phyloP scores from a whole-genome alignment of 306 rosid species.

The Pyrus betulifolia region DNA sequence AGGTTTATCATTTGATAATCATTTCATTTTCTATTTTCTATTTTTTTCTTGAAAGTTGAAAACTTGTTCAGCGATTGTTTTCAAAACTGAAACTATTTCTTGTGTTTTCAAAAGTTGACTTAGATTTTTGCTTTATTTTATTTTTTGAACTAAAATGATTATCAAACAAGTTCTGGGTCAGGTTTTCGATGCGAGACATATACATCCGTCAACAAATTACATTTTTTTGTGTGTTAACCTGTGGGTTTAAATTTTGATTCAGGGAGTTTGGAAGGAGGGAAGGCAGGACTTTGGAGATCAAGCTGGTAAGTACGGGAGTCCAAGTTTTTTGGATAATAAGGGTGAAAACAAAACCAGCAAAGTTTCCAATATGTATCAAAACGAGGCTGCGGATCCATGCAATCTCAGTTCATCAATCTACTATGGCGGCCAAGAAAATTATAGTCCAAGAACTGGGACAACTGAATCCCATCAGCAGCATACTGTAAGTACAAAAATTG shows the following conservation, averaged over 20 bases:
- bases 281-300: slow-evolving; percentile 8
- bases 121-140: neutral
- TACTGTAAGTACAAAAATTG: slow-evolving; percentile 27
- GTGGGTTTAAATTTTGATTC: neutral
- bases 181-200: neutral
- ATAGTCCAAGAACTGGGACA: slow-evolving; percentile 53
- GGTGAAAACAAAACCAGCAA: slow-evolving; percentile 31
- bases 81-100: too few relatives aligned
- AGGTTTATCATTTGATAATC: neutral
- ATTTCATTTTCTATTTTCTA: too few relatives aligned
- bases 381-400: slow-evolving; percentile 47
- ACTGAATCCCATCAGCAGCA: slow-evolving; percentile 34
- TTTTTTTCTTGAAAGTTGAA: neutral
- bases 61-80: too few relatives aligned
- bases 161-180: neutral
- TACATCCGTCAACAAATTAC: neutral
- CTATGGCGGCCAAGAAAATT: slow-evolving; percentile 88
- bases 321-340: slow-evolving; percentile 16
- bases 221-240: neutral
- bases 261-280: slow-evolving; percentile 30
- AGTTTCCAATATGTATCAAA: slow-evolving; percentile 35
- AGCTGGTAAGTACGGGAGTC: neutral
- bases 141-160: too few relatives aligned
- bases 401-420: slow-evolving; percentile 68
- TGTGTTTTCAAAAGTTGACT: neutral